A percentile compares a stretch with the other conserved stretches of the same genome.
Conservation (phyloP, 768 basidiomycete species). For the Naganishia friedmannii region DNA sequence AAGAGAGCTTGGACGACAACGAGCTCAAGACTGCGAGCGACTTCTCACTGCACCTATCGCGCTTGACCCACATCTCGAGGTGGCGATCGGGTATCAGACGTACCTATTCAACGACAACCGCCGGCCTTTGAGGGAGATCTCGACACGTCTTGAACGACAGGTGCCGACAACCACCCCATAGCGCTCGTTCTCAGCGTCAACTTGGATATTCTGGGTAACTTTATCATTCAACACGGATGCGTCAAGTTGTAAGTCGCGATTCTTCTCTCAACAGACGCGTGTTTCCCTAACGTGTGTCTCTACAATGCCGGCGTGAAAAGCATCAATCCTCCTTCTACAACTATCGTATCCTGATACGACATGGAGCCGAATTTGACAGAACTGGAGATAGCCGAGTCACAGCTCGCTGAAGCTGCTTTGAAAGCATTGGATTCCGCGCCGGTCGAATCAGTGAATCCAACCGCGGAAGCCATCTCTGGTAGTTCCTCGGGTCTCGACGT, state of each 20-base stretch:
- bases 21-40: background rate
- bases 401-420: background rate
- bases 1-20: background rate
- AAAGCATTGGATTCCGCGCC: no score
- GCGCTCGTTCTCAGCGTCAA: background rate
- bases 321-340: background rate
- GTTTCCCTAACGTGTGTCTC: background rate
- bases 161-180: no score
- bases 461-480: background rate
- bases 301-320: background rate
- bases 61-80: background rate
- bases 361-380: conserved; percentile 16
- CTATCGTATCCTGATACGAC: background rate
- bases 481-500: background rate
- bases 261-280: background rate
- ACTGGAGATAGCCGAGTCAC: conserved; percentile 11
- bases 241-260: background rate
- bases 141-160: no score
- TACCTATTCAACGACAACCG: background rate
- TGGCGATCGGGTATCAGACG: background rate
- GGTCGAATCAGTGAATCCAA: background rate
- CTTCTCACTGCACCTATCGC: background rate
- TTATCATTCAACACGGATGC: background rate
- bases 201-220: background rate
- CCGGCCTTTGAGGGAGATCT: no score